Evolutionary conservation across 2,329 filamentous ascomycete species (phyloP).

Genomic region (Dichotomopilus funicola): DNA sequence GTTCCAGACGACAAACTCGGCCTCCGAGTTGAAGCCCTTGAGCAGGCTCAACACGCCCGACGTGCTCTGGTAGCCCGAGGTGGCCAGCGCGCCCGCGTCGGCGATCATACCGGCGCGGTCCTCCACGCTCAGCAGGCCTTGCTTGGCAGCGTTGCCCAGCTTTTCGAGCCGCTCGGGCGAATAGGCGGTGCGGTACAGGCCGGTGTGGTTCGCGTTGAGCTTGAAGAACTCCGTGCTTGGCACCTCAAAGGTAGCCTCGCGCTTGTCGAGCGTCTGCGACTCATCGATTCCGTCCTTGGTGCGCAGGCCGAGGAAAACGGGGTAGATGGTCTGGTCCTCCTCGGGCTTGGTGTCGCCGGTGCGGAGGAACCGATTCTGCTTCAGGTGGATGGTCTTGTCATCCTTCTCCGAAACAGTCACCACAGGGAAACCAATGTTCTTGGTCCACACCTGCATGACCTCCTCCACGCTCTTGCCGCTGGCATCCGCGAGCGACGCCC

Average conservation of each 20-base stretch:
- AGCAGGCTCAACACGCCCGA: conserved; percentile 81
- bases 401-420: conserved; percentile 74
- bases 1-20: conserved; percentile 91
- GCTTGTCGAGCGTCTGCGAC: conserved; percentile 59
- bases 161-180: conserved; percentile 75
- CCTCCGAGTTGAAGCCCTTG: conserved; percentile 77
- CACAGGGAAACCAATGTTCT: conserved; percentile 90
- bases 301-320: conserved; percentile 79
- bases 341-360: conserved; percentile 91
- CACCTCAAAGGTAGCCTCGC: conserved; percentile 72
- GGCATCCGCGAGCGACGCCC: conserved; percentile 78
- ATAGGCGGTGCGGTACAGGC: conserved; percentile 88
- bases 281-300: conserved; percentile 80
- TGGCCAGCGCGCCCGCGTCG: conserved; percentile 81
- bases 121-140: conserved; percentile 74
- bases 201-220: conserved; percentile 89
- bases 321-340: conserved; percentile 81
- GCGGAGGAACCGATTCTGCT: conserved; percentile 90
- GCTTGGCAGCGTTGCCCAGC: conserved; percentile 78
- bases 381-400: conserved; percentile 70
- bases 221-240: conserved; percentile 87
- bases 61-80: conserved; percentile 89
- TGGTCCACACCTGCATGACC: conserved; percentile 95
- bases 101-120: conserved; percentile 93
- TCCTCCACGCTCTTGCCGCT: conserved; percentile 86